Evolutionary conservation across 192 early-diverging fungal species (phyloP), one percentile per base, ranked within the genome.

Genomic region (Gaertneriomyces sp.): DNA sequence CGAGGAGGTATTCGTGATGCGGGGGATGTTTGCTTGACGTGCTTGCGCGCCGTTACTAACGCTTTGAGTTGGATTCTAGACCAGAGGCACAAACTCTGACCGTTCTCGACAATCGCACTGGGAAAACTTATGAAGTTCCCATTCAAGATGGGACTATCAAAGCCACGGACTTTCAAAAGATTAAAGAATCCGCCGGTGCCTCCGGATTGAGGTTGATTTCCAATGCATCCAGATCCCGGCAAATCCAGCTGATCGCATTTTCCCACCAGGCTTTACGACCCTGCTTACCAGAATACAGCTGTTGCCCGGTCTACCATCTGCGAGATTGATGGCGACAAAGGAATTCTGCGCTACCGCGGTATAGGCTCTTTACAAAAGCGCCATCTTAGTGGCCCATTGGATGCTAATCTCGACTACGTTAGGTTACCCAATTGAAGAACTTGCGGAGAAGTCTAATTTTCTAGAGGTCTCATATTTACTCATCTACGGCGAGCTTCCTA

Each of bases 401-500:
- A 33, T 33, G 25, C 25, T 33, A 33, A 33, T 33, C 25, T 2
- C 25, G 25, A 1, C 25, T 33, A 33, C 25, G 25, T 33, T 33
- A 33, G 85, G 85, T 12, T 88, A 88, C 63, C 77, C 80, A 43
- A 85, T 88, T 55, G 86, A 88, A 60, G 78, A 88, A 53, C 70
- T 88, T 10, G 81, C 85, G 7, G 86, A 88, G 68, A 83, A 85
- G 58, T 81, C 78, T 25, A 76, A 70, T 39, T 88, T 84, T 68
- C 46, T 88, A 11, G 86, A 88, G 70, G 86, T 88, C 42, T 76
- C 85, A 8, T 88, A 88, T 67, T 71, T 88, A 49, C 66, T 88
- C 11, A 79, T 88, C 53, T 88, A 80, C 58, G 85, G 79, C 42
- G 77, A 88, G 45, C 76, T 88, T 10, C 86, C 86, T 7, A 61